Evolutionary conservation across 176 grass and related monocot species (phyloP).

Genomic region (Microstegium vimineum): DNA sequence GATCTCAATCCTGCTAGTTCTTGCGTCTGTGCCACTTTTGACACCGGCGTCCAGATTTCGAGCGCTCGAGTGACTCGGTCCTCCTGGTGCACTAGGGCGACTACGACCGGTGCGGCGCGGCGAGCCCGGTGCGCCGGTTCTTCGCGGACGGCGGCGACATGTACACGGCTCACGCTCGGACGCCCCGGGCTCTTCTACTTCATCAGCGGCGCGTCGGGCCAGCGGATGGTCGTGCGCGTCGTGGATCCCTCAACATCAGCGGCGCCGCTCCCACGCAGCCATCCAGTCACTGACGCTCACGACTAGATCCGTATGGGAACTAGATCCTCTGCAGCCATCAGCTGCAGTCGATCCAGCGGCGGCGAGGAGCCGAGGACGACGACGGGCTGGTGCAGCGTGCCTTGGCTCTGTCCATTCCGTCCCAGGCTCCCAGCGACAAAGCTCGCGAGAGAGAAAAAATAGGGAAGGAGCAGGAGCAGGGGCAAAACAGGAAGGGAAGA

Average conservation of each 20-base stretch:
- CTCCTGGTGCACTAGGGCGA: constrained; percentile 26
- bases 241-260: neutral
- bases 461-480: too few species aligned
- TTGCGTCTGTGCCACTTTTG: neutral
- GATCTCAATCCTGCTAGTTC: neutral
- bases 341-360: too few species aligned
- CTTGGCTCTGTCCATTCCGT: too few species aligned
- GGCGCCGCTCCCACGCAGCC: neutral
- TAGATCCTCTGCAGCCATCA: too few species aligned
- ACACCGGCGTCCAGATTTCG: constrained; percentile 11
- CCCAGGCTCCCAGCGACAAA: too few species aligned
- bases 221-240: constrained; percentile 51
- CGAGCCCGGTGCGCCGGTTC: constrained; percentile 6
- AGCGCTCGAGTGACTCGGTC: constrained; percentile 31
- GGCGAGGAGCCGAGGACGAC: too few species aligned
- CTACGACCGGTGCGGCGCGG: constrained; percentile 38
- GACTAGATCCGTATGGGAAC: too few species aligned
- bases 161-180: constrained; percentile 14
- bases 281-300: too few species aligned
- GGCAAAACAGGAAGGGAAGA: too few species aligned
- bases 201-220: constrained; percentile 38
- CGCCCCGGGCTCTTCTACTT: constrained; percentile 39
- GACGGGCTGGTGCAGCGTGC: too few species aligned
- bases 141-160: neutral
- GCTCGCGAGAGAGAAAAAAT: too few species aligned